Base-by-base conservation (phyloP, 148 eudicot species). In the Euryodendron excelsum region DNA sequence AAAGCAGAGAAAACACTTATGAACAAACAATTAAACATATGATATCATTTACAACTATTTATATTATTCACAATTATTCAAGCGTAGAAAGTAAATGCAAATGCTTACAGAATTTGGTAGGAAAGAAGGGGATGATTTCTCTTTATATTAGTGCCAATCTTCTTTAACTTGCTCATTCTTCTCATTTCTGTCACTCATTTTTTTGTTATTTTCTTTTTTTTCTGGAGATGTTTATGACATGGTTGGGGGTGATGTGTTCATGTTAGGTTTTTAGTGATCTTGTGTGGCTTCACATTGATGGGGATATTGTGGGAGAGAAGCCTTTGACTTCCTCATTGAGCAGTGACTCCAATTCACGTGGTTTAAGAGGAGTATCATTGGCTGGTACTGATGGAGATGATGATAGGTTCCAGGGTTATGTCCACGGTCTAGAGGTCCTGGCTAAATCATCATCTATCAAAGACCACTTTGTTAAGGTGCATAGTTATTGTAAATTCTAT, bases 241-340 rank as follows among this genome's bases (percentile, higher is more conserved):
- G 12, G 37, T 71, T 55, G 52, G 73, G 9, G 47, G 39, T 73
- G 45, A 59, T 78, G 3, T 77, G 30, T 36, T 80, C 56, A 74
- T 79, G 59, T 45, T 79, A 94, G 98, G 91, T 92, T 76, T 82
- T 81, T 60, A 64, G 58, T 76, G 83, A 86, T 86, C 58, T 80
- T 74, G 37, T 87, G 73, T 87, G 87, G 79, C 90, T 94, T 77
- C 79, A 88, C 82, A 25, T 91, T 72, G 80, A 88, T 85, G 95
- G 98, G 63, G 88, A 86, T 79, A 71, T 89, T 80, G 86, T 82
- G 36, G 93, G 87, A 50, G 98, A 87, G 85, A 86, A 78, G 73
- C 74, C 37, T 77, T 18, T 88, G 63, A 77, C 78, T 79, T 83
- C 82, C 73, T 74, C 76, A 23, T 41, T 70, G 25, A 75, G 53